A percentile compares a stretch with the other conserved stretches of the same genome.
phyloP scores from a whole-genome alignment of 176 grass and related monocot genomes.

The Rhipidocladum racemiflorum region DNA sequence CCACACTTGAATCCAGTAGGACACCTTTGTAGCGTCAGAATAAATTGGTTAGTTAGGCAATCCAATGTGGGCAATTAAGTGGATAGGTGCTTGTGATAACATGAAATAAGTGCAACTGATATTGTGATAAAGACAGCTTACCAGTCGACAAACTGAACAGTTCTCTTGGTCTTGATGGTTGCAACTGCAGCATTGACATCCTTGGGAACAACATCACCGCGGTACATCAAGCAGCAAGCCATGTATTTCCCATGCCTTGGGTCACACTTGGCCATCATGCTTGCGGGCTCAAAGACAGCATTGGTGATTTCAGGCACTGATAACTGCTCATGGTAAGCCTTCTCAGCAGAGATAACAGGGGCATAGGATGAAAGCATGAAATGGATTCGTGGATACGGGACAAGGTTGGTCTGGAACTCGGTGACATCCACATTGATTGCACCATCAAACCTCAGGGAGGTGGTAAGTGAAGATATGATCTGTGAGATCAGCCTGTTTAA shows the following conservation, averaged over 20 bases:
- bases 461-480: conserved; percentile 92
- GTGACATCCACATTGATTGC: conserved; percentile 96
- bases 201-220: conserved; percentile 96
- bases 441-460: conserved; percentile 93
- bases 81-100: conserved; percentile 16
- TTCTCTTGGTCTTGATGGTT: conserved; percentile 98
- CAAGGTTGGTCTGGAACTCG: conserved; percentile 95
- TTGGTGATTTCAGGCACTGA: conserved; percentile 97
- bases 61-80: background rate
- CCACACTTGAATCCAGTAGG: conserved; percentile 93
- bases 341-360: conserved; percentile 93
- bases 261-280: conserved; percentile 99
- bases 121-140: conserved; percentile 45
- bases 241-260: conserved; percentile 96
- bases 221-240: conserved; percentile 98
- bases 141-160: conserved; percentile 97
- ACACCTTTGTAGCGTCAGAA: conserved; percentile 49
- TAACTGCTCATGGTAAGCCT: conserved; percentile 97
- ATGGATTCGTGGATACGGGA: conserved; percentile 93
- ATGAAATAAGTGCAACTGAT: conserved; percentile 18
- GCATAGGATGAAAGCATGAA: conserved; percentile 98
- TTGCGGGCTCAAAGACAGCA: conserved; percentile 95
- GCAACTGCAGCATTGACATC: conserved; percentile 95
- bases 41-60: conserved; percentile 34
- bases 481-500: conserved; percentile 95